A percentile compares a stretch with the other conserved stretches of the same genome.
Evolutionary conservation across 306 rosid genomes (phyloP).

Genomic region (Calophaca sinica): DNA sequence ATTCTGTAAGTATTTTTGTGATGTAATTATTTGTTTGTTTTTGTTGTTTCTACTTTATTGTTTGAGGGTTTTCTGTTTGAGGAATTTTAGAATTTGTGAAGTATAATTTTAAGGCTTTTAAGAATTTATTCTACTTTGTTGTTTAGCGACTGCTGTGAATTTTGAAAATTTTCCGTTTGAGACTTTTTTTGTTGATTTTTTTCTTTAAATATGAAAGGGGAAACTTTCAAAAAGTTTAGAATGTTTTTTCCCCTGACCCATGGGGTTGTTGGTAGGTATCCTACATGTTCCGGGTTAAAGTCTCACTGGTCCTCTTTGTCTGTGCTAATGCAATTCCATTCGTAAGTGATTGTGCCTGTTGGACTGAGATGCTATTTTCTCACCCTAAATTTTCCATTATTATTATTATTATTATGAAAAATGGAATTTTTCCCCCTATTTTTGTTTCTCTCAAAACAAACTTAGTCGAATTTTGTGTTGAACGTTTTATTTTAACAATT

Average conservation of each 20-base stretch:
- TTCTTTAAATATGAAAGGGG: background rate
- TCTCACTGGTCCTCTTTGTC: no score
- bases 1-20: conserved; percentile 68
- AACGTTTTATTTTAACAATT: background rate
- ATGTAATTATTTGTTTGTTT: background rate
- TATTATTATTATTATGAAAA: no score
- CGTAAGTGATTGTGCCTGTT: no score
- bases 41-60: background rate
- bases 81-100: background rate
- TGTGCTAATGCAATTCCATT: no score
- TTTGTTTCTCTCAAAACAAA: background rate
- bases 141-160: no score
- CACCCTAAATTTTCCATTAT: no score
- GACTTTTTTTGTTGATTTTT: background rate
- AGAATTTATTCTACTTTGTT: no score
- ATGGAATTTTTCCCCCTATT: background rate
- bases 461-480: background rate
- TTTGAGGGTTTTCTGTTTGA: conserved; percentile 8
- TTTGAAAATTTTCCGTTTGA: background rate
- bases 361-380: no score
- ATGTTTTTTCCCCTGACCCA: background rate
- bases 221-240: background rate
- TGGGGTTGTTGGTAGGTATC: no score
- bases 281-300: no score
- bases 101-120: no score